Conservation (phyloP, 2,329 filamentous ascomycete species). For the Ceratocystis albifundus region DNA sequence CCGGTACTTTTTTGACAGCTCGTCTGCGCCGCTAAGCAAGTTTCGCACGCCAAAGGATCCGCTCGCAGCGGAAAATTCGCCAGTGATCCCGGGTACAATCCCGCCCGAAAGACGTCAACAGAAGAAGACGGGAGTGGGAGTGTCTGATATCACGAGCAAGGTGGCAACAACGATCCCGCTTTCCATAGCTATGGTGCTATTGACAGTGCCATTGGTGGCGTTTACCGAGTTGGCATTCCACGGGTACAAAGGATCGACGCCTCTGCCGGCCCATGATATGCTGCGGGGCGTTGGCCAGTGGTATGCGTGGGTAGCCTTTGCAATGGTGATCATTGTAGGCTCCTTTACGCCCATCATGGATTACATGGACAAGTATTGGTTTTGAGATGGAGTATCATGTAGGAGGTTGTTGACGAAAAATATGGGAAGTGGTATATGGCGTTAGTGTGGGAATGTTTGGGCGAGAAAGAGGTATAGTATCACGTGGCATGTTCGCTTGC, state of each 20-base stretch:
- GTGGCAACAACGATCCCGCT: conserved; percentile 19
- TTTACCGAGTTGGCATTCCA: conserved; percentile 21
- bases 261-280: conserved; percentile 15
- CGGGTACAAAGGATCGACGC: conserved; percentile 19
- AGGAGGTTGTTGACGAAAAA: not conserved
- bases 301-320: conserved; percentile 22
- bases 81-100: conserved; percentile 21
- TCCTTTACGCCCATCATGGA: conserved; percentile 21
- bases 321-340: conserved; percentile 17
- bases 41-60: conserved; percentile 17
- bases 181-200: conserved; percentile 16
- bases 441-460: not conserved
- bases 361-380: conserved; percentile 23
- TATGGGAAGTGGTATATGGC: not conserved
- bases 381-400: not conserved
- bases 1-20: conserved; percentile 19
- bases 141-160: conserved; percentile 2
- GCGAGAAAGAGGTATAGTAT: not conserved
- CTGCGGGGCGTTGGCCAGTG: conserved; percentile 17
- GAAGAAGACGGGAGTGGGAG: conserved; percentile 11
- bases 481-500: not conserved
- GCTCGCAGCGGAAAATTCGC: conserved; percentile 21
- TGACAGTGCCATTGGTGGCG: conserved; percentile 20
- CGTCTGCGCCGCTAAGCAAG: conserved; percentile 17
- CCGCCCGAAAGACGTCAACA: conserved; percentile 20